phyloP scores from a whole-genome alignment of 2,329 filamentous ascomycete species.

The Sarocladium oryzae region DNA sequence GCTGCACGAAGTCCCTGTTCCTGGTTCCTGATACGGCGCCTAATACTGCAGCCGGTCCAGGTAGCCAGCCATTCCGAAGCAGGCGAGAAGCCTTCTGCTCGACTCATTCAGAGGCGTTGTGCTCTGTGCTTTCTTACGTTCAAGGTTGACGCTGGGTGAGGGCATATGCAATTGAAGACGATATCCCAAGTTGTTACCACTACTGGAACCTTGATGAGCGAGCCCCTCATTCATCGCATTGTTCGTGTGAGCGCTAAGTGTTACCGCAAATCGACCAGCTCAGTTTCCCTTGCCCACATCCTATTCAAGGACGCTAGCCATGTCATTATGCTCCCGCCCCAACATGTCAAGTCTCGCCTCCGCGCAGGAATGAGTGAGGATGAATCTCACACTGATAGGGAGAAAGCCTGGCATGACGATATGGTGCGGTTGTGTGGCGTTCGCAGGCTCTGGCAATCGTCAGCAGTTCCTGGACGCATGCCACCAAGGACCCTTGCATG shows the following conservation, averaged over 20 bases:
- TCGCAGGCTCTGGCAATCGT: background rate
- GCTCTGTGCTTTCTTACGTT: too few species aligned
- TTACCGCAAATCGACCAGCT: background rate
- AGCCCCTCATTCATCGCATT: background rate
- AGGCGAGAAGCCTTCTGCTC: too few species aligned
- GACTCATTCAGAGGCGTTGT: background rate
- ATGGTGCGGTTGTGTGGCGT: conserved; percentile 4
- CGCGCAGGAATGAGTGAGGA: background rate
- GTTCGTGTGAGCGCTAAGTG: background rate
- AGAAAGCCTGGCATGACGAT: background rate
- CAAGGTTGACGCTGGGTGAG: too few species aligned
- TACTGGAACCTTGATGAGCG: conserved; percentile 5
- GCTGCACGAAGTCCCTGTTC: conserved; percentile 6
- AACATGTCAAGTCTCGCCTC: background rate
- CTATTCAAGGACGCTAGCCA: background rate
- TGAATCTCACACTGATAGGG: background rate
- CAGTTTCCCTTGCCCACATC: background rate
- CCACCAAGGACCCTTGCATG: conserved; percentile 3
- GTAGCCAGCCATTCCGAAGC: too few species aligned
- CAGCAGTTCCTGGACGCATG: background rate
- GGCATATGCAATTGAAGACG: too few species aligned
- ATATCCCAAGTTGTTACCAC: too few species aligned
- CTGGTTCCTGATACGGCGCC: conserved; percentile 6
- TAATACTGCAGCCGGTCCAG: background rate
- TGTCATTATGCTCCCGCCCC: background rate